Evolutionary conservation across 352 stramenopile species (phyloP).

Genomic region (Saprolegnia parasitica): DNA sequence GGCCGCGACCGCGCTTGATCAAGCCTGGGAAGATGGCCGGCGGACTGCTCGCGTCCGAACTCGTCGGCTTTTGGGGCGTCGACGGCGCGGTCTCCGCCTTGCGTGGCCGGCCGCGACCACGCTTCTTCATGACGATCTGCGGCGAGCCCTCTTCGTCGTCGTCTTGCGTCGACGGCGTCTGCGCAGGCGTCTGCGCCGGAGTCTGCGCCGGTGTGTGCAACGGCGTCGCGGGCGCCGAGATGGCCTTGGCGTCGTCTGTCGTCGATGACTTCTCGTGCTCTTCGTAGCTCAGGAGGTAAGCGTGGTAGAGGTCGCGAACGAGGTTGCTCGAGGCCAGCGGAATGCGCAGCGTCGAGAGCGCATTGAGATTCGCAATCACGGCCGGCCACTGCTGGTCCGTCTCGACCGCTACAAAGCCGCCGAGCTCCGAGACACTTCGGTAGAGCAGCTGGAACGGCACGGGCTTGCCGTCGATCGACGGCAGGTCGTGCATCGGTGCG

Average conservation of each 20-base stretch:
- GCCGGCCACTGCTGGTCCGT: not conserved
- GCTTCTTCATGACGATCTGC: conserved; percentile 17
- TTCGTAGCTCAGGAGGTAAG: conserved; percentile 23
- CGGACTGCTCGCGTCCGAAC: not conserved
- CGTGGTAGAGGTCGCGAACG: conserved; percentile 15
- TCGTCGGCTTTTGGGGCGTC: not conserved
- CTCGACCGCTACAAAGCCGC: conserved; percentile 42
- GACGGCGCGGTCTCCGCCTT: conserved; percentile 4
- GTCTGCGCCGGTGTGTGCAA: not conserved
- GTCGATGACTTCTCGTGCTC: conserved; percentile 16
- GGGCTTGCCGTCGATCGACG: conserved; percentile 61
- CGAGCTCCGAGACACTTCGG: conserved; percentile 52
- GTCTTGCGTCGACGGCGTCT: not conserved
- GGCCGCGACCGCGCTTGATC: conserved; percentile 24
- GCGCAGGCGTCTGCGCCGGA: not conserved
- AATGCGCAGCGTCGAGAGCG: not conserved
- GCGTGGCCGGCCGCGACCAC: conserved; percentile 19
- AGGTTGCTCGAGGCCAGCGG: not conserved
- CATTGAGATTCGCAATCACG: conserved; percentile 31
- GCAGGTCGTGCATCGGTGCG: conserved; percentile 71
- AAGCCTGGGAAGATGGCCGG: conserved; percentile 15
- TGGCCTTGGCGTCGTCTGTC: not conserved
- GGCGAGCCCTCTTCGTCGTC: not conserved
- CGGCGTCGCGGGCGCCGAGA: not conserved
- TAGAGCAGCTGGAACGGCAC: conserved; percentile 67